Evolutionary conservation across 352 stramenopile species (phyloP), one percentile per base, ranked within the genome.

Genomic region (Thraustotheca clavata): DNA sequence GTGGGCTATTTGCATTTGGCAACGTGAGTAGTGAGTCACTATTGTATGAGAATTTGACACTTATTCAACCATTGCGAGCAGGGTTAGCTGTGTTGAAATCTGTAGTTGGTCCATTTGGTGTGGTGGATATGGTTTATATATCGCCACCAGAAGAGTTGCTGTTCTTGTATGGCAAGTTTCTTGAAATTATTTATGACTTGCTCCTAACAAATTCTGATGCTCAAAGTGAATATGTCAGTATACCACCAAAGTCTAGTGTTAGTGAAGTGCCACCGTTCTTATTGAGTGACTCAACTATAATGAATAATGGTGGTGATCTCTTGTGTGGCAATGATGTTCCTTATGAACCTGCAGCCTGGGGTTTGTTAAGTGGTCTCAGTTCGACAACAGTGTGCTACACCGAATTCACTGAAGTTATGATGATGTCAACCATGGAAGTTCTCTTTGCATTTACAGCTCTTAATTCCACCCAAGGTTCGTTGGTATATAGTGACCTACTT

Each of bases 81-180:
- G 38, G 38, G 16, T 43, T 43, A 18, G 38, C 38, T 16, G 16
- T 43, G 38, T 43, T 20, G 38, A 29, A 34, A 40, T 9, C 49
- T 12, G 20, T 59, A 41, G 29, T 60, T 18, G 50, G 50, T 12
- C 50, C 50, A 22, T 60, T 60, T 38, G n/a, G 31, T 20, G n/a
- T 38, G 11, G 34, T 60, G 7, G 50, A 60, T 26, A 48, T 60
- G 24, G 11, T 31, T 18, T 60, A 16, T 40, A 38, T 60, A 18
- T 5, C 4, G 24, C 7, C 8, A 6, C 50, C 50, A 38, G 33
- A 33, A 16, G 7, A 39, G 14, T n/a, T 60, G 50, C 4, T 7
- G n/a, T 7, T 38, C 5, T 47, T 14, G 6, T 48, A 24, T n/a
- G 8, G 38, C 38, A 43, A 16, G 16, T 16, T 43, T 20, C 16